These are phyloP conservation scores for Pleurotus ostreatus DNA, from an alignment of 768 basidiomycete species.

Conservation along the genomic window DNA sequence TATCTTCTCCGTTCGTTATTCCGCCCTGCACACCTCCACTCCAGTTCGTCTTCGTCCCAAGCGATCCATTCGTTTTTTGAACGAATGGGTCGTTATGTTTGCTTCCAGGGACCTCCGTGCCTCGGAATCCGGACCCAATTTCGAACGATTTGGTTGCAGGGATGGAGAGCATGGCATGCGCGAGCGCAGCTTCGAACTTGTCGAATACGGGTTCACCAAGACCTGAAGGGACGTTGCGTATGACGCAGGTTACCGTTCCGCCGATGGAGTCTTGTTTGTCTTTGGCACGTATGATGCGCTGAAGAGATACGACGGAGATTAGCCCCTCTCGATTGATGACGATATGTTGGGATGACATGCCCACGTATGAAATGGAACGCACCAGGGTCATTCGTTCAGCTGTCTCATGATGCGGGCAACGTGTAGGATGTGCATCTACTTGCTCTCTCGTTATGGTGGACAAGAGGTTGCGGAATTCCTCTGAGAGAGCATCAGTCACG, in stretches of 20 bases:
- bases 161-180: constrained; percentile 97
- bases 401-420: constrained; percentile 89
- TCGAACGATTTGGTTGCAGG: constrained; percentile 99
- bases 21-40: constrained; percentile 97
- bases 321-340: not conserved
- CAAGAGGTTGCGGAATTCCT: constrained; percentile 80
- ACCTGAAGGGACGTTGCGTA: constrained; percentile 85
- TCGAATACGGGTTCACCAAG: constrained; percentile 98
- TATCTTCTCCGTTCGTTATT: constrained; percentile 94
- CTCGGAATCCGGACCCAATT: constrained; percentile 94
- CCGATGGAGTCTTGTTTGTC: constrained; percentile 91
- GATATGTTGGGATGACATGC: not conserved
- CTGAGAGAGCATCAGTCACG: constrained; percentile 69
- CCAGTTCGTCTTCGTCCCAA: constrained; percentile 91
- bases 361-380: constrained; percentile 8
- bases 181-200: constrained; percentile 94
- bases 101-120: constrained; percentile 90
- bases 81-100: constrained; percentile 92
- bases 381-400: constrained; percentile 90
- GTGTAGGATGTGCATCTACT: constrained; percentile 82
- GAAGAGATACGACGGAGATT: constrained; percentile 4
- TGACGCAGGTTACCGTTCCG: constrained; percentile 96
- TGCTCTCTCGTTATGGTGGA: constrained; percentile 77
- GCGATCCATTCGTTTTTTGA: constrained; percentile 53
- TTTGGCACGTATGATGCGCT: constrained; percentile 95